A percentile compares a stretch with the other conserved stretches of the same genome.
These are phyloP conservation scores for Onygenales sp. DNA, from an alignment of 2,329 filamentous ascomycete genomes.

Conservation along the genomic window DNA sequence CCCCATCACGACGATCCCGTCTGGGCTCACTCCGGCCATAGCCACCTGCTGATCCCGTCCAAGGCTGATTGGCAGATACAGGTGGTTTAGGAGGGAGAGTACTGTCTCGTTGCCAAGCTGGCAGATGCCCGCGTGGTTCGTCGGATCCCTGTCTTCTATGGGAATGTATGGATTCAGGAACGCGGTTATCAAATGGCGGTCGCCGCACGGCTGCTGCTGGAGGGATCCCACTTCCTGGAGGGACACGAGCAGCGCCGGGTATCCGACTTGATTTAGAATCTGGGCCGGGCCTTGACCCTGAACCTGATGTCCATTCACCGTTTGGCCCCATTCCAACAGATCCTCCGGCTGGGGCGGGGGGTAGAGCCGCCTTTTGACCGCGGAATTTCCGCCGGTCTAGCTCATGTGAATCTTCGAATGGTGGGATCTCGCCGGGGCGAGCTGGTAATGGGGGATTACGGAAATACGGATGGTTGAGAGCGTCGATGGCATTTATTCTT, in stretches of 20 bases:
- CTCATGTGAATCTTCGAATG: conserved; percentile 91
- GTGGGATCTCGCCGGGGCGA: conserved; percentile 75
- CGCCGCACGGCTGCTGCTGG: conserved; percentile 18
- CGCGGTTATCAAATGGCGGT: conserved; percentile 18
- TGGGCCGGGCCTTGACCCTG: conserved; percentile 20
- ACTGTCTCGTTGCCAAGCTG: conserved; percentile 21
- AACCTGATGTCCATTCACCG: conserved; percentile 40
- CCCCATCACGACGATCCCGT: conserved; percentile 20
- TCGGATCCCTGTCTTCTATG: conserved; percentile 15
- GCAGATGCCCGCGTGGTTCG: conserved; percentile 16
- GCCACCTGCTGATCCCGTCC: conserved; percentile 16
- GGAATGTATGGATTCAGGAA: conserved; percentile 11
- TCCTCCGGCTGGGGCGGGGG: conserved; percentile 84
- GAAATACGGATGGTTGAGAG: conserved; percentile 87
- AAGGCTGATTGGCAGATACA: conserved; percentile 18
- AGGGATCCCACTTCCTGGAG: conserved; percentile 17
- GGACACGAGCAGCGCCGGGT: conserved; percentile 24
- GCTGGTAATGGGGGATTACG: conserved; percentile 67
- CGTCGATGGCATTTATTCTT: conserved; percentile 88
- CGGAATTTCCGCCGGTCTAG: conserved; percentile 88
- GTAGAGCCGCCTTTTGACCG: conserved; percentile 73
- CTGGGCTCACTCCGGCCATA: conserved; percentile 21
- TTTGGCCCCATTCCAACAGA: conserved; percentile 67
- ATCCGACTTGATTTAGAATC: conserved; percentile 27
- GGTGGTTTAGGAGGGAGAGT: conserved; percentile 31